Percentiles rank a stretch among this genome's conserved stretches.
phyloP scores from a whole-genome alignment of 495 filamentous ascomycete genomes.

The Lentithecium fluviatile region DNA sequence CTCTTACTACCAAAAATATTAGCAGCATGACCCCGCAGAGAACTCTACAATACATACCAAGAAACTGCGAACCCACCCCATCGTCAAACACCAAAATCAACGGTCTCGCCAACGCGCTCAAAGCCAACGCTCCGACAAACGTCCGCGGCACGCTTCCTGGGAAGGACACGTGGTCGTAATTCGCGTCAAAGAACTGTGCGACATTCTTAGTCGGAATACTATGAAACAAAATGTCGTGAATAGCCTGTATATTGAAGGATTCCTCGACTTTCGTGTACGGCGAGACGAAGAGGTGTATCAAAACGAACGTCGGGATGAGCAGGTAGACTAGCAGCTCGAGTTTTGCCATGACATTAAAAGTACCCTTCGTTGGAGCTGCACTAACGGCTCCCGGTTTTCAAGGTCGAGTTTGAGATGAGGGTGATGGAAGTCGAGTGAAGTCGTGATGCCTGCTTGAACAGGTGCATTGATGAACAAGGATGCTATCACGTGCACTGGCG shows the following conservation, averaged over 20 bases:
- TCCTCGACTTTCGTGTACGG: conserved; percentile 99
- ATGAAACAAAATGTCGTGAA: conserved; percentile 82
- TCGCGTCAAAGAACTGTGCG: conserved; percentile 47
- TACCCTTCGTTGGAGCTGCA: too few species aligned
- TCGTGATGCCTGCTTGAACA: too few species aligned
- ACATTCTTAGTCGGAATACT: conserved; percentile 64
- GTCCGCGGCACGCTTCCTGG: conserved; percentile 88
- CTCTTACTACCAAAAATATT: conserved; percentile 57
- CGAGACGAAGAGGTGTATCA: conserved; percentile 72
- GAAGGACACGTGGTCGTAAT: conserved; percentile 91
- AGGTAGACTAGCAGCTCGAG: conserved; percentile 14
- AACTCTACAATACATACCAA: conserved; percentile 17
- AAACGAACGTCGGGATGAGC: conserved; percentile 46
- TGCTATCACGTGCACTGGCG: background rate
- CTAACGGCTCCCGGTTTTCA: too few species aligned
- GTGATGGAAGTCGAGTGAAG: background rate
- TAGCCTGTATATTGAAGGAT: conserved; percentile 95
- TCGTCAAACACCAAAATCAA: conserved; percentile 45
- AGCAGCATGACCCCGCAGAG: background rate
- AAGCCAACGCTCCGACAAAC: conserved; percentile 73
- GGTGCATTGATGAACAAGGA: too few species aligned
- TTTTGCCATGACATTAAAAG: conserved; percentile 14
- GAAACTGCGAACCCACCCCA: conserved; percentile 40
- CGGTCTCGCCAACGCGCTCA: conserved; percentile 69
- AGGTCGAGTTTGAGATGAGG: background rate